These are phyloP conservation scores for Terfezia claveryi DNA, from an alignment of 495 filamentous ascomycete species.

Conservation along the genomic window DNA sequence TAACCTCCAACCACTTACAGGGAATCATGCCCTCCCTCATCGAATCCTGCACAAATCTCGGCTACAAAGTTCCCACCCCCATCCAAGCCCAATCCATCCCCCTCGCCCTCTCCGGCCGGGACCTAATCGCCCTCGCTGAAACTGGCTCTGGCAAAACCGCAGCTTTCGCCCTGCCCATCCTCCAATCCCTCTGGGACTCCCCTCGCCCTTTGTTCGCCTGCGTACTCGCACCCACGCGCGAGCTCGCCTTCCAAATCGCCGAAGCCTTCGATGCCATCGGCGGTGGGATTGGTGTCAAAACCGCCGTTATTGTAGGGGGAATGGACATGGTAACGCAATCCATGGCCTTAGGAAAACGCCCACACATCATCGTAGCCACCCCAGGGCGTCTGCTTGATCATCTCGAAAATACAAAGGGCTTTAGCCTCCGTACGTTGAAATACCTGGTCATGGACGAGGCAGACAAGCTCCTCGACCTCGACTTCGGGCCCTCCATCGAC, in stretches of 20 bases:
- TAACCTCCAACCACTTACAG: conserved; percentile 13
- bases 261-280: conserved; percentile 68
- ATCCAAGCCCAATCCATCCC: conserved; percentile 65
- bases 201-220: conserved; percentile 58
- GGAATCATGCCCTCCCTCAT: conserved; percentile 73
- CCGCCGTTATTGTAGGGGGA: conserved; percentile 64
- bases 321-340: conserved; percentile 86
- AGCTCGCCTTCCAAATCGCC: conserved; percentile 77
- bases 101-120: conserved; percentile 53
- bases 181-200: conserved; percentile 68
- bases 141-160: conserved; percentile 89
- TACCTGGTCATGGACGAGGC: conserved; percentile 93
- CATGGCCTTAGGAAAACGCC: conserved; percentile 75
- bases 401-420: conserved; percentile 90
- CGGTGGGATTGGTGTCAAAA: conserved; percentile 56
- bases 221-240: conserved; percentile 73
- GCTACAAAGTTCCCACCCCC: conserved; percentile 63
- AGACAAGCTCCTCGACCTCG: conserved; percentile 75
- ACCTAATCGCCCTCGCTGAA: conserved; percentile 83
- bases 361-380: conserved; percentile 72
- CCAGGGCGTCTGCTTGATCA: conserved; percentile 83
- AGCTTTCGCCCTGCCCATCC: conserved; percentile 72
- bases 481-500: conserved; percentile 79
- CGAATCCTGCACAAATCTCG: conserved; percentile 59
- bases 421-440: conserved; percentile 53